phyloP scores from a whole-genome alignment of 345 rosid species.

The Pistacia atlantica region DNA sequence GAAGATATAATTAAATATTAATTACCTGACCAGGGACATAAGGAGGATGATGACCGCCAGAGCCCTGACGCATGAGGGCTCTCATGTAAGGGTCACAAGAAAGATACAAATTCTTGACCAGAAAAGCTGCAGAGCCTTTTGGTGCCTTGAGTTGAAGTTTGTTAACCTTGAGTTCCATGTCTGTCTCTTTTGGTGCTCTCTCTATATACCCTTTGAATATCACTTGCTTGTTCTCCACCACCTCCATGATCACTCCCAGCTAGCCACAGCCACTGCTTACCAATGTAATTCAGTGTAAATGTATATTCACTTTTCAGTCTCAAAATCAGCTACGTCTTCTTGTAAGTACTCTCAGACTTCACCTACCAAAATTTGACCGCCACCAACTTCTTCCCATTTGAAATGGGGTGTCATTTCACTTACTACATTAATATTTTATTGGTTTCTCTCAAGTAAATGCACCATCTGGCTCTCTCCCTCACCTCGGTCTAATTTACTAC shows the following conservation, averaged over 20 bases:
- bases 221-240: conserved; percentile 47
- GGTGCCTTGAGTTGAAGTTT: conserved; percentile 40
- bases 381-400: too few relatives aligned
- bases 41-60: conserved; percentile 44
- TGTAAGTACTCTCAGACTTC: too few relatives aligned
- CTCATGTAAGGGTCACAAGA: conserved; percentile 67
- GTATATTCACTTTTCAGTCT: too few relatives aligned
- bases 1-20: neutral
- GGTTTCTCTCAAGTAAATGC: too few relatives aligned
- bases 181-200: conserved; percentile 42
- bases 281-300: neutral
- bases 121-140: conserved; percentile 37
- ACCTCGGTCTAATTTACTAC: too few relatives aligned
- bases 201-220: conserved; percentile 50
- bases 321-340: too few relatives aligned
- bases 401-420: too few relatives aligned
- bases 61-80: conserved; percentile 45
- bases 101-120: conserved; percentile 55
- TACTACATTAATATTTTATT: too few relatives aligned
- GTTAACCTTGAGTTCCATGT: conserved; percentile 48
- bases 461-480: too few relatives aligned
- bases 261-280: neutral
- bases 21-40: conserved; percentile 47
- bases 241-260: conserved; percentile 9
- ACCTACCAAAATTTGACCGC: too few relatives aligned